phyloP scores from a whole-genome alignment of 345 rosid genomes.

The Adansonia digitata region DNA sequence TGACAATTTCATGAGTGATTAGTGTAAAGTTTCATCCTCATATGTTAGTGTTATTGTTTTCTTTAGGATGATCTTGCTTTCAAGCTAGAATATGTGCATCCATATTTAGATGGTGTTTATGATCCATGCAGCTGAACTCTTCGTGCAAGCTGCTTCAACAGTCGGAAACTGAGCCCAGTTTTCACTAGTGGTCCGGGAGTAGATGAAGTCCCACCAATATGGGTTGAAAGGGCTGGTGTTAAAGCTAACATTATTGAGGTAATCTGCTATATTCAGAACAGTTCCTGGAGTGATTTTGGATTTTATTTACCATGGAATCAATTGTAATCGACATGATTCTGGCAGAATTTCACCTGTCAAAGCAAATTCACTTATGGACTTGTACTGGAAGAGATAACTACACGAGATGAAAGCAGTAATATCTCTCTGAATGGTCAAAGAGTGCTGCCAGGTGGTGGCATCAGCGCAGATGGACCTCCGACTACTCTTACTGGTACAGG shows the following conservation, averaged over 20 bases:
- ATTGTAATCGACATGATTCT: slow-evolving; percentile 6
- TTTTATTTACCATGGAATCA: not conserved
- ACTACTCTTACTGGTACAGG: slow-evolving; percentile 98
- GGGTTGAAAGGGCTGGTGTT: slow-evolving; percentile 96
- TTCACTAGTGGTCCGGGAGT: slow-evolving; percentile 97
- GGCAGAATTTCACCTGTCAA: slow-evolving; percentile 93
- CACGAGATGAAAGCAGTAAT: slow-evolving; percentile 93
- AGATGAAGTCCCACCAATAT: slow-evolving; percentile 97
- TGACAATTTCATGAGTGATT: not conserved
- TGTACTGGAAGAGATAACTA: slow-evolving; percentile 97
- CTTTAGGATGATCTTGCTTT: slow-evolving; percentile 96
- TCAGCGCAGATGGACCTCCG: slow-evolving; percentile 98
- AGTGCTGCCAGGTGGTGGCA: slow-evolving; percentile 92
- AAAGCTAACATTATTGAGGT: slow-evolving; percentile 97
- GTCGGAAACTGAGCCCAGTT: slow-evolving; percentile 93
- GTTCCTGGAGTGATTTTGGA: not conserved
- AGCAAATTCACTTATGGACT: slow-evolving; percentile 97
- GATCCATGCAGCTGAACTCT: slow-evolving; percentile 80
- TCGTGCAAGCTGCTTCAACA: slow-evolving; percentile 88
- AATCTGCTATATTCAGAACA: slow-evolving; percentile 14
- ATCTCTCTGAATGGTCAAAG: slow-evolving; percentile 82
- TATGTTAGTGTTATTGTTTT: slow-evolving; percentile 9
- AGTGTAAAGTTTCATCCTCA: not conserved
- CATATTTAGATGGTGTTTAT: slow-evolving; percentile 82
- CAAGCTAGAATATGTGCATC: slow-evolving; percentile 97